Evolutionary conservation across 2,329 filamentous ascomycete species (phyloP).

Genomic region (Tolypocladium endophyticum): DNA sequence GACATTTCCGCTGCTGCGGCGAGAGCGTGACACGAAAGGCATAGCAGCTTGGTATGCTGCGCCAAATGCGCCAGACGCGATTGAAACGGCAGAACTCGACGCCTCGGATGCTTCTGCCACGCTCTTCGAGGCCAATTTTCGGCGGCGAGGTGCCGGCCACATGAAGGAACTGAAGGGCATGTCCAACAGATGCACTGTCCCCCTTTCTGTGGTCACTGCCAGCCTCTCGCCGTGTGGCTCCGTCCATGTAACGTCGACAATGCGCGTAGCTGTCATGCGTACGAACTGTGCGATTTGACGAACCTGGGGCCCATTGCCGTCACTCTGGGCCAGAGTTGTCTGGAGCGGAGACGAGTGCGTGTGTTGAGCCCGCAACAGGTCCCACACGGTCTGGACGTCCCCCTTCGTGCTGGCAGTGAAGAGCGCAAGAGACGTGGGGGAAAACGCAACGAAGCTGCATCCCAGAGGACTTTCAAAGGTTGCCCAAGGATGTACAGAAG

Average conservation of each 20-base stretch:
- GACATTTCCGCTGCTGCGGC: conserved; percentile 34
- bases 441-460: conserved; percentile 72
- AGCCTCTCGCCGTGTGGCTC: conserved; percentile 70
- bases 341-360: conserved; percentile 52
- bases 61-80: conserved; percentile 60
- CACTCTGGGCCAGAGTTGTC: conserved; percentile 31
- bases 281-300: conserved; percentile 83
- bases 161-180: conserved; percentile 73
- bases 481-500: conserved; percentile 50
- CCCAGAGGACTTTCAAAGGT: conserved; percentile 64
- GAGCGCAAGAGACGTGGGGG: conserved; percentile 60
- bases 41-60: conserved; percentile 61
- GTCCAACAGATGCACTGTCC: conserved; percentile 89
- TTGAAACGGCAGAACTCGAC: conserved; percentile 48
- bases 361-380: conserved; percentile 56
- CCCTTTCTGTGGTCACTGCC: conserved; percentile 84
- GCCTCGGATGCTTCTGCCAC: conserved; percentile 37
- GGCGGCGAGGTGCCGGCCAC: conserved; percentile 67
- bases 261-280: conserved; percentile 81
- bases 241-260: conserved; percentile 85
- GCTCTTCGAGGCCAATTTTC: conserved; percentile 31
- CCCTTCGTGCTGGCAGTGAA: conserved; percentile 76
- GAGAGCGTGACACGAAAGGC: conserved; percentile 44
- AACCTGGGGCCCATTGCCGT: conserved; percentile 46
- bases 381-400: conserved; percentile 77